These are phyloP conservation scores for Penicillium italicum DNA, from an alignment of 2,329 filamentous ascomycete species.

Conservation along the genomic window DNA sequence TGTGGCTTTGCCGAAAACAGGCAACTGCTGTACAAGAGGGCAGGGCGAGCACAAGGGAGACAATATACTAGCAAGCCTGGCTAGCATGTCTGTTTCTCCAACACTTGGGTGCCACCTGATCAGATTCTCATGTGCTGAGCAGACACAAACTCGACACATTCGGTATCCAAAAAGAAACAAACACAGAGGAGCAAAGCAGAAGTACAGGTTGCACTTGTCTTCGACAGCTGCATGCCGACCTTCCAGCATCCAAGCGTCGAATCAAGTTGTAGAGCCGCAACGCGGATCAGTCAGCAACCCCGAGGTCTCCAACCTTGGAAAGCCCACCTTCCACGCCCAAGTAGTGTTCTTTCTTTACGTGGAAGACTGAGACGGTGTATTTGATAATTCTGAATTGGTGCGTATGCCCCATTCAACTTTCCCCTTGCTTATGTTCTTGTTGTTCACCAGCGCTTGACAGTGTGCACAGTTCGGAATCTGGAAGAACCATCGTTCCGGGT, in stretches of 20 bases:
- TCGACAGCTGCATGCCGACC: not conserved
- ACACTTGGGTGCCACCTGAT: not conserved
- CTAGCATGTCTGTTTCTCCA: not conserved
- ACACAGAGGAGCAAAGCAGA: not conserved
- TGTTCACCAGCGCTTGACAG: slow-evolving; percentile 9
- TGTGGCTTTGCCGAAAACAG: slow-evolving; percentile 11
- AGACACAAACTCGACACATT: not conserved
- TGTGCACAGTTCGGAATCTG: slow-evolving; percentile 15
- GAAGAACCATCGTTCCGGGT: slow-evolving; percentile 34
- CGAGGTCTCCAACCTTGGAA: not conserved
- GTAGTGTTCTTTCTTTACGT: slow-evolving; percentile 2
- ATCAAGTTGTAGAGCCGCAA: slow-evolving; percentile 22
- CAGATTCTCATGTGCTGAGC: not conserved
- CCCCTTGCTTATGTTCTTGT: slow-evolving; percentile 16
- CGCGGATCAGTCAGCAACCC: slow-evolving; percentile 6
- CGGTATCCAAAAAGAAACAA: not conserved
- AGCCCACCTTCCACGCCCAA: not conserved
- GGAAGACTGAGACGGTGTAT: not conserved
- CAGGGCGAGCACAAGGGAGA: slow-evolving; percentile 1
- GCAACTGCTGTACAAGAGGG: slow-evolving; percentile 5
- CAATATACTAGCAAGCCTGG: not conserved
- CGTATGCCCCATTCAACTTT: slow-evolving; percentile 13
- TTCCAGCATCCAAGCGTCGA: slow-evolving; percentile 9
- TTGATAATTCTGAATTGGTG: slow-evolving; percentile 12
- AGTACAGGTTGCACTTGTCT: slow-evolving; percentile 6